phyloP scores from a whole-genome alignment of 768 basidiomycete genomes.

The Tricholoma hemisulphureum region DNA sequence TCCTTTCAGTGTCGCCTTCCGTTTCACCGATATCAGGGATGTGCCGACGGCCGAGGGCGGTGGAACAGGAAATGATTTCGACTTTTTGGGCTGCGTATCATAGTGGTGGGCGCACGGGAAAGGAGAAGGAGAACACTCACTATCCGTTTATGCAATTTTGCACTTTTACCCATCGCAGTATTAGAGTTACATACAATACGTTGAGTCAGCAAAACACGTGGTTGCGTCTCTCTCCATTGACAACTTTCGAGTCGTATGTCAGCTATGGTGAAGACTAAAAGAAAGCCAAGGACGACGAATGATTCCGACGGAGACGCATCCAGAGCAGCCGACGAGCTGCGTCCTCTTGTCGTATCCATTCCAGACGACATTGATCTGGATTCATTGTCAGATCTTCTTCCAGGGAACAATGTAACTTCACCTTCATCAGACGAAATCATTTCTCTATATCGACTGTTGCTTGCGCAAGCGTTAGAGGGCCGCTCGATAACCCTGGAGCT shows the following conservation, averaged over 20 bases:
- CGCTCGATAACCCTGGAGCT: constrained; percentile 60
- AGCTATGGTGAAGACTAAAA: constrained; percentile 52
- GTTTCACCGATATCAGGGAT: constrained; percentile 37
- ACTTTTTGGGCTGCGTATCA: constrained; percentile 35
- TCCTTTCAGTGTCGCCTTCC: constrained; percentile 48
- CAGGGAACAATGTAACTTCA: constrained; percentile 54
- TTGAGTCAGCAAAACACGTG: constrained; percentile 14
- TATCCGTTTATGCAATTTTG: constrained; percentile 62
- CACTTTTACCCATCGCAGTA: constrained; percentile 57
- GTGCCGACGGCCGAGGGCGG: constrained; percentile 13
- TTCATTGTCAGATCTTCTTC: constrained; percentile 56
- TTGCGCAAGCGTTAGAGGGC: constrained; percentile 54
- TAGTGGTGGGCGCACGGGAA: neutral
- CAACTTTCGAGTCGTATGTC: constrained; percentile 30
- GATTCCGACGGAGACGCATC: constrained; percentile 30
- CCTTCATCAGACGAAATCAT: constrained; percentile 61
- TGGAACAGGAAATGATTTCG: constrained; percentile 29
- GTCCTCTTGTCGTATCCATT: constrained; percentile 43
- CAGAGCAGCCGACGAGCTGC: constrained; percentile 34
- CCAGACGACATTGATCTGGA: constrained; percentile 71
- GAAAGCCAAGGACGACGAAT: constrained; percentile 57
- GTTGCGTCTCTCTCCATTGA: constrained; percentile 7
- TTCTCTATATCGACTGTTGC: constrained; percentile 58
- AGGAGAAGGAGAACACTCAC: constrained; percentile 32
- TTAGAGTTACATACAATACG: neutral